Base-by-base conservation (phyloP, 2,329 filamentous ascomycete genomes). In the Pyrenochaeta sp. region DNA sequence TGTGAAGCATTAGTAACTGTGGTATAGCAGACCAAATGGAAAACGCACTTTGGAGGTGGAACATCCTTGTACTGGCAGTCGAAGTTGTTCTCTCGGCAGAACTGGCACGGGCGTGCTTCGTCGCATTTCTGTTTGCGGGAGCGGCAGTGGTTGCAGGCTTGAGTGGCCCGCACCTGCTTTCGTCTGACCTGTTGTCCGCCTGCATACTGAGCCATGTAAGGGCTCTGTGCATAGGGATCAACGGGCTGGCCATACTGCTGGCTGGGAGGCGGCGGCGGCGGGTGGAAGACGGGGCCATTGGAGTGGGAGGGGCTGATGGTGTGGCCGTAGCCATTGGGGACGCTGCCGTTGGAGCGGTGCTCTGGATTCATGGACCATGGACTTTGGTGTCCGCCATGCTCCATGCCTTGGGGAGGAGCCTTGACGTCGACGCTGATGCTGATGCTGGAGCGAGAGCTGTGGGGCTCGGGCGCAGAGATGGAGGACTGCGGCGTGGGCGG, bases 31-130 rank as follows among this genome's bases (percentile, higher is more conserved):
- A 32, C 41, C 28, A 30, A 14, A 22, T 8, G 20, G 15, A 17
- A 8, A 23, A 31, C 87, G 69, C 79, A 96, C 89, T 95, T 93
- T 65, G 95, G 94, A 11, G 90, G 90, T 15, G 90, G 88, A 5
- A 94, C 88, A 64, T 96, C 92, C 55, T 92, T 86, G 71, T 96
- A 97, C 70, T 89, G 86, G 75, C 94, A 99, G 39, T 85, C 81
- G 21, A 90, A 80, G 55, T 82, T 86, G 67, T 95, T 95, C 58
- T 97, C 92, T 60, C 87, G 88, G 69, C 94, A 99, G 61, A 85
- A 84, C 40, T 67, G 61, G 45, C 71, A 74, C 5, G 71, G 71
- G 29, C 68, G 58, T 10, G 63, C 59, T 52, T 74, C 71, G 51
- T 73, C 70, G 44, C 71, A 74, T 44, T 73, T 74, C 45, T 73